Conservation (phyloP, 768 basidiomycete genomes). For the Jaapia argillacea region DNA sequence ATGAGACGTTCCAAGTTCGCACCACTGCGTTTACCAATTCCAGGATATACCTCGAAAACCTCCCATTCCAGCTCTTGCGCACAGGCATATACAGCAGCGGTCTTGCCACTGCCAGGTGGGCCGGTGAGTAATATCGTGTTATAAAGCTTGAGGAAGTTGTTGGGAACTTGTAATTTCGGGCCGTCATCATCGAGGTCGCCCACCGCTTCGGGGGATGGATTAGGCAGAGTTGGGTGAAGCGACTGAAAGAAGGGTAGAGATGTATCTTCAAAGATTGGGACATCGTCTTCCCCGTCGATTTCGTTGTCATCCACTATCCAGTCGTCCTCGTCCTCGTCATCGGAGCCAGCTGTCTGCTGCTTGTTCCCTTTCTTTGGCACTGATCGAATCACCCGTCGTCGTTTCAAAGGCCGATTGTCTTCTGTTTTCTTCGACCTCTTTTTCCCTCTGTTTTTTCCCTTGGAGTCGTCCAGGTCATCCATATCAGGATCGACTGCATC, state of each 20-base stretch:
- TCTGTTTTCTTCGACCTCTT: slow-evolving; percentile 14
- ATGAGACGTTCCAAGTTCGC: slow-evolving; percentile 69
- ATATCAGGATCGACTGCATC: slow-evolving; percentile 11
- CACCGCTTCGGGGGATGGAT: too few relatives aligned
- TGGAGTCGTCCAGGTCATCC: slow-evolving; percentile 4
- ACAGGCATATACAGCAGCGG: slow-evolving; percentile 87
- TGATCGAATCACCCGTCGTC: slow-evolving; percentile 47
- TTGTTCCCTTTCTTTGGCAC: slow-evolving; percentile 42
- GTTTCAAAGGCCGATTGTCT: slow-evolving; percentile 35
- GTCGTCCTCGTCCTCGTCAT: slow-evolving; percentile 44
- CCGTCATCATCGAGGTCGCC: slow-evolving; percentile 14
- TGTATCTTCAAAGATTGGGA: too few relatives aligned
- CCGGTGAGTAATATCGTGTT: slow-evolving; percentile 85
- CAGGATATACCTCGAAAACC: slow-evolving; percentile 94
- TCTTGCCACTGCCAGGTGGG: slow-evolving; percentile 83
- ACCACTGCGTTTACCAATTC: slow-evolving; percentile 83
- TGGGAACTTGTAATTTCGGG: not conserved
- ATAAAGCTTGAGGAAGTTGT: slow-evolving; percentile 32
- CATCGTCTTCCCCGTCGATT: slow-evolving; percentile 17
- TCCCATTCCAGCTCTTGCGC: slow-evolving; percentile 93
- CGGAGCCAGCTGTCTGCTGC: slow-evolving; percentile 14
- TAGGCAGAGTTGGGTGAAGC: too few relatives aligned
- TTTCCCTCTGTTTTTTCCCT: slow-evolving; percentile 11
- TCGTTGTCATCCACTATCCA: slow-evolving; percentile 45
- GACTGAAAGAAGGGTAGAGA: too few relatives aligned